Evolutionary conservation across 2,329 filamentous ascomycete genomes (phyloP), one percentile per base, ranked within the genome.

Genomic region (Delphinella strobiligena): DNA sequence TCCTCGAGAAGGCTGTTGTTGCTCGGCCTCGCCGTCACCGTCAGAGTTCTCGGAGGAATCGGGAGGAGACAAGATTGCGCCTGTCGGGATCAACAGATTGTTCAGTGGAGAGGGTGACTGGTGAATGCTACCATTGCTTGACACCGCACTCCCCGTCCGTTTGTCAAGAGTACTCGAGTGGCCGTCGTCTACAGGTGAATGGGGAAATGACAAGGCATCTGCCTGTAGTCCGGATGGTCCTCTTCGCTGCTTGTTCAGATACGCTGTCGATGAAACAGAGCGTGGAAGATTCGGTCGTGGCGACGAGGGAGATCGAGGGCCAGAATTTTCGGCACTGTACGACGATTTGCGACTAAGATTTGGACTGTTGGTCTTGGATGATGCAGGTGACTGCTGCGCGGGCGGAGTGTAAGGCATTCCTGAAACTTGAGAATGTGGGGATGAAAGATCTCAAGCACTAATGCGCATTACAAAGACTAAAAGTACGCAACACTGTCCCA

Each of bases 351-450:
- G 64, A 54, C 61, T 71, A 51, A 67, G 53, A 40, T 56, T 60
- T 47, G 68, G 70, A 48, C 66, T 71, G 52, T 58, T 64, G 37
- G 66, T 60, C 56, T 69, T 70, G 43, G 74, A 74, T 49, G 69
- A 65, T 53, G 67, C 66, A 59, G 74, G 74, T 51, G 73, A 75
- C 61, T 68, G 67, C 62, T 74, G 74, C 52, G 79, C 75, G 47
- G 84, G 84, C 45, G 84, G 83, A 62, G 84, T 91, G 69, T 91
- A 91, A 76, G 84, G 84, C 84, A 91, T 91, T 67, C 72, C 62
- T 59, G 54, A 59, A 57, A 53, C 56, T 62, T 56, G 47, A 43
- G 43, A 47, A 40, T 16, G 32, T 41, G 40, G 47, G 49, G 31
- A 33, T 48, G 47, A 47, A 48, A 43, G 42, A 42, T 40, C 47